Base-by-base conservation (phyloP, 768 basidiomycete genomes). In the Lenzites betulinus region DNA sequence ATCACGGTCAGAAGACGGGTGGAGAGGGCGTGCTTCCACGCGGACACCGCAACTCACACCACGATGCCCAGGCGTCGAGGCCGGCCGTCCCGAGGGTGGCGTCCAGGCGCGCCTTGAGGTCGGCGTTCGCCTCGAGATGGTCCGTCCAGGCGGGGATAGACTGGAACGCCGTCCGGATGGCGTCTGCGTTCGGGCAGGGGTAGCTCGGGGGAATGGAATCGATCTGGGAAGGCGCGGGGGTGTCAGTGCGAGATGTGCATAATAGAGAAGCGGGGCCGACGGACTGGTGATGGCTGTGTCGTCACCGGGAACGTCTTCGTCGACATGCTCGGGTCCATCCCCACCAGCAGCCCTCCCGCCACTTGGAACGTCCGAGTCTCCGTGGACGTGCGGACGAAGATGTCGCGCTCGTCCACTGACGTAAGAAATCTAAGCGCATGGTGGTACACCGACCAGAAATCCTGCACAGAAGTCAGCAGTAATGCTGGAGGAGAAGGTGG, bases 351-450 rank as follows among this genome's bases (percentile, higher is more conserved):
- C 6, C 75, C 81, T 39, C 79, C 73, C 0, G 79, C 77, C 22
- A 80, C 79, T 58, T 81, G 78, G 58, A 79, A 76, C 39, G 81
- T 82, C 28, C 81, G 72, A n/a, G 74, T 75, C 55, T 77, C 79
- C 18, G 75, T 77, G 8, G 79, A 75, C 2, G 79, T 77, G 25
- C 81, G 76, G 26, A 82, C 57, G 57, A 74, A 73, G n/a, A 81
- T 76, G 23, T 79, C 75, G 13, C 68, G 57, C 16, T 70, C 62
- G 41, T 75, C 67, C 16, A 79, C 76, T 0, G 49, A 59, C 11
- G 70, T 58, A 57, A 82, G 64, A 59, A 81, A 79, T 2, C 70
- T 73, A 13, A 80, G 64, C 51, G 64, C 67, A 30, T 66, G 64
- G 42, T 71, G 68, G 64, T 51, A 51, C 16, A 82, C 76, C 1